A percentile compares a stretch with the other conserved stretches of the same genome.
Evolutionary conservation across 2,329 filamentous ascomycete species (phyloP).

Genomic region (Colletotrichum camelliae): DNA sequence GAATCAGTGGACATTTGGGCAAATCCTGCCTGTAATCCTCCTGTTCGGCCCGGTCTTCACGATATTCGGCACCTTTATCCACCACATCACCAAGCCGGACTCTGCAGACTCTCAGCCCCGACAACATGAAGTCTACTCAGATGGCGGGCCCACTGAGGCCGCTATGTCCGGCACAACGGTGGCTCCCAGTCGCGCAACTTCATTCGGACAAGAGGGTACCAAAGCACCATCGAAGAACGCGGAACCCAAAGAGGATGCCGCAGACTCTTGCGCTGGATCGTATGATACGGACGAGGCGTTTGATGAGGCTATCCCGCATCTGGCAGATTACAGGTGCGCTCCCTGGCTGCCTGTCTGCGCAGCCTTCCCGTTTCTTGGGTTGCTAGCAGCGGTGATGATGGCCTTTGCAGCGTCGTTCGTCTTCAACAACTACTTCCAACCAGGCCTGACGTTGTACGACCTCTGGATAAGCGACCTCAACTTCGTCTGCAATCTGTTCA

Average conservation of each 20-base stretch:
- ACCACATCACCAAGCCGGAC: neutral
- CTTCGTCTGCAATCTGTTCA: neutral
- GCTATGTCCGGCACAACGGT: neutral
- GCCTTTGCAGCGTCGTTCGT: neutral
- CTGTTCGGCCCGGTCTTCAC: neutral
- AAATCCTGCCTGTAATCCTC: neutral
- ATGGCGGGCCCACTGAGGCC: neutral
- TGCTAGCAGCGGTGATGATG: neutral
- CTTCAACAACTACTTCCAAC: neutral
- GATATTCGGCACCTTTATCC: neutral
- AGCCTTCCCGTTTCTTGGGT: neutral
- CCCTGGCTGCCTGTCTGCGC: neutral
- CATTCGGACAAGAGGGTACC: neutral
- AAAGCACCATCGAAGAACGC: neutral
- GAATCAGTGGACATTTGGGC: neutral
- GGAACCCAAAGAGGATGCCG: neutral
- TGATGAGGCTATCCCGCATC: neutral
- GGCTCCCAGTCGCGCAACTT: neutral
- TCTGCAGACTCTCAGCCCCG: neutral
- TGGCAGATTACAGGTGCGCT: neutral
- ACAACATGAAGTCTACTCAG: neutral
- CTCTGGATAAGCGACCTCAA: neutral
- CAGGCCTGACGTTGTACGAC: neutral
- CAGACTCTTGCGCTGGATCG: neutral
- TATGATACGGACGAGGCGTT: accelerated